phyloP scores from a whole-genome alignment of 768 basidiomycete genomes.

The Krasilnikovozyma curviuscula region DNA sequence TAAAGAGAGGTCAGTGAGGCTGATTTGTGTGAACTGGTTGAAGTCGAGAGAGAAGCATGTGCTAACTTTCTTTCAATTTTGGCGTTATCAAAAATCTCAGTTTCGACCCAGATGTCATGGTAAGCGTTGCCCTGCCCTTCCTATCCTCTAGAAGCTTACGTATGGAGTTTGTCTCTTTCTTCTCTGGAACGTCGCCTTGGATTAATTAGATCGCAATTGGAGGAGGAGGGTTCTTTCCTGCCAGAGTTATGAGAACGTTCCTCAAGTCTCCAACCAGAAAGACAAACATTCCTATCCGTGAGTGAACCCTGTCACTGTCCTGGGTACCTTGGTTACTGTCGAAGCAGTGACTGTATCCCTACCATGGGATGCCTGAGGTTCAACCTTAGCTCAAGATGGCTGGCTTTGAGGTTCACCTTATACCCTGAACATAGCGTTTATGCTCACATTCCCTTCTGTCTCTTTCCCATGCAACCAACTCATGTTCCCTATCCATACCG shows the following conservation, averaged over 20 bases:
- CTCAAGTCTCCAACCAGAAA: conserved; percentile 49
- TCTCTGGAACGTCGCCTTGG: too few species aligned
- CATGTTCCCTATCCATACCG: background rate
- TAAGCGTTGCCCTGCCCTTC: too few species aligned
- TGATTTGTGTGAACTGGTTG: background rate
- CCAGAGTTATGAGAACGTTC: conserved; percentile 45
- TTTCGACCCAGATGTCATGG: conserved; percentile 8
- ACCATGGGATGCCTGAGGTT: background rate
- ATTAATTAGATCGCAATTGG: conserved; percentile 12
- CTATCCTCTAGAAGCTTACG: too few species aligned
- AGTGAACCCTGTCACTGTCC: too few species aligned
- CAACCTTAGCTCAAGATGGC: background rate
- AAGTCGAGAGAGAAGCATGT: background rate
- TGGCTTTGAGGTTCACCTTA: background rate
- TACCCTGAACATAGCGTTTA: too few species aligned
- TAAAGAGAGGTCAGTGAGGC: background rate
- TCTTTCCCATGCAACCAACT: background rate
- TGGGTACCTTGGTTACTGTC: too few species aligned
- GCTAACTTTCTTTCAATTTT: background rate
- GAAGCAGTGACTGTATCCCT: background rate
- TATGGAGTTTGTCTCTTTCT: too few species aligned
- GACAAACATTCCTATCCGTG: conserved; percentile 60
- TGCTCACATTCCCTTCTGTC: background rate
- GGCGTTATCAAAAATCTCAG: background rate
- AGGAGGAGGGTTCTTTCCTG: conserved; percentile 12